Evolutionary conservation across 1,284 basidiomycete species (phyloP), one percentile per base, ranked within the genome.

Genomic region (Fomitopsis schrenkii): DNA sequence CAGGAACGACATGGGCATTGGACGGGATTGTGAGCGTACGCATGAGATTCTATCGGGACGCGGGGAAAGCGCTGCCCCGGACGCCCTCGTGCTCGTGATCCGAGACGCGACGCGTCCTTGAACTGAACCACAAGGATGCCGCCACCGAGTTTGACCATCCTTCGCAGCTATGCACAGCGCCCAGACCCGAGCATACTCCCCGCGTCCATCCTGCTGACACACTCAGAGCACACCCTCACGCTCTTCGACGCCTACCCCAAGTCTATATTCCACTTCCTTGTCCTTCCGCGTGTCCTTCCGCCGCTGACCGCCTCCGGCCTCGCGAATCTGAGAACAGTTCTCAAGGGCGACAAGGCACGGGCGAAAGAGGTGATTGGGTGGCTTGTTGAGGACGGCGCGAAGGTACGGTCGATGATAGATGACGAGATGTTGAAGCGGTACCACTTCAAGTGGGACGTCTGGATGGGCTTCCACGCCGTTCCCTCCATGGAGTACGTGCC

Each of bases 221-320:
- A 85, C 63, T 85, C 84, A 12, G 74, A 79, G 2, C 78, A 77
- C 57, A 85, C 87, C 0, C 68, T 95, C 45, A 91, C 90, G 3
- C 82, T 98, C 58, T 94, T 89, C 70, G 95, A 98, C 76, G 84
- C 81, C 19, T 97, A 83, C 72, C 93, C 93, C 7, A 98, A 98
- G 77, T 83, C 91, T 1, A 86, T 84, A 59, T 95, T 93, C 72
- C 94, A 97, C 74, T 89, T 93, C 68, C 82, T 95, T 46, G 74
- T 95, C 60, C 76, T 95, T 15, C 93, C 93, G 42, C 85, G 90
- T 70, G 61, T 67, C 64, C 61, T 56, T 64, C 26, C 70, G 59
- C 60, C 64, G 38, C 57, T 82, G 56, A 75, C 71, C 3, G 70
- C 72, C 2, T 64, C 69, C 10, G 77, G 84, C 33, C 78, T 94